These are phyloP conservation scores for Priceomyces haplophilus DNA, from an alignment of 805 yeast genomes.

Conservation along the genomic window DNA sequence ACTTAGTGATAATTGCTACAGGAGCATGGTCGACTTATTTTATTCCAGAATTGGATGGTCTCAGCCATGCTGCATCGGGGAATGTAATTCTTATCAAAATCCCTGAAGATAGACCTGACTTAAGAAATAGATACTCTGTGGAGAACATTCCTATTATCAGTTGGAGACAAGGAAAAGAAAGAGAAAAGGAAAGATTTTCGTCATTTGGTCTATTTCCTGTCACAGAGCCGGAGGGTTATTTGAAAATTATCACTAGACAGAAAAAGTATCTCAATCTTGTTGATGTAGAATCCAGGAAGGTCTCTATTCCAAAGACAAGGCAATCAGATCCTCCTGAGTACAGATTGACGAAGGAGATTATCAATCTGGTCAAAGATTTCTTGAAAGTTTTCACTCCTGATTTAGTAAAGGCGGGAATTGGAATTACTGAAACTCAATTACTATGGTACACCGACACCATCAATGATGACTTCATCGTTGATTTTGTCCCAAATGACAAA, in stretches of 20 bases:
- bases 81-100: conserved; percentile 32
- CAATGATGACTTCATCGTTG: conserved; percentile 27
- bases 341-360: conserved; percentile 12
- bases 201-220: conserved; percentile 35
- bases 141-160: conserved; percentile 30
- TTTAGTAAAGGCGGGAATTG: conserved; percentile 5
- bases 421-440: conserved; percentile 7
- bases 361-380: conserved; percentile 14
- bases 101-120: conserved; percentile 27
- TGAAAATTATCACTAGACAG: conserved; percentile 36
- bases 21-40: conserved; percentile 29
- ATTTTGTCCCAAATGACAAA: conserved; percentile 28
- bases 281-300: conserved; percentile 11
- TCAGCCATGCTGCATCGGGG: conserved; percentile 36
- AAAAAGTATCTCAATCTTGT: conserved; percentile 32
- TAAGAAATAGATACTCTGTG: conserved; percentile 28
- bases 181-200: conserved; percentile 13
- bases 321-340: conserved; percentile 13
- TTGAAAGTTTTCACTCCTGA: conserved; percentile 12
- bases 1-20: conserved; percentile 21
- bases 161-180: conserved; percentile 31
- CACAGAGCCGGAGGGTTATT: conserved; percentile 31
- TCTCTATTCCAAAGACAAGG: conserved; percentile 24
- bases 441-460: conserved; percentile 35
- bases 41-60: conserved; percentile 33